These are phyloP conservation scores for Ceratocystis diversiconidia DNA, from an alignment of 2,329 filamentous ascomycete genomes.

Conservation along the genomic window DNA sequence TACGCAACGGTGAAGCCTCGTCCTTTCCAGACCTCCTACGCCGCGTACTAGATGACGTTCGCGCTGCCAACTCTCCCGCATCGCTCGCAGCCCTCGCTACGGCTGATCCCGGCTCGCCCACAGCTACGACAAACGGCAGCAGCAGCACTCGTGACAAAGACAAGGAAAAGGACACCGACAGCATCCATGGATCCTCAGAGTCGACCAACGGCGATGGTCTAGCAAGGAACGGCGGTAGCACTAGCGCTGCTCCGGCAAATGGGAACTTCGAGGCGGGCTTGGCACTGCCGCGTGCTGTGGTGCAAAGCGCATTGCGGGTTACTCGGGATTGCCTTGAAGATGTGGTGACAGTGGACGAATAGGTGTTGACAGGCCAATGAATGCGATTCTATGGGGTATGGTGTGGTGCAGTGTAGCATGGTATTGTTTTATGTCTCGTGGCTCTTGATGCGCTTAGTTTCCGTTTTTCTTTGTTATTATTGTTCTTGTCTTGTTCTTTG, in stretches of 20 bases:
- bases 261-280: constrained; percentile 25
- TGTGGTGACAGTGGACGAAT: constrained; percentile 30
- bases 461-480: not conserved
- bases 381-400: not conserved
- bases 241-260: constrained; percentile 20
- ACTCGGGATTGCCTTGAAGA: constrained; percentile 44
- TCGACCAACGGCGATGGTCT: not conserved
- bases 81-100: not conserved
- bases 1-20: constrained; percentile 44
- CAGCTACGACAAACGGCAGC: constrained; percentile 19
- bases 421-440: not conserved
- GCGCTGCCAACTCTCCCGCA: constrained; percentile 31
- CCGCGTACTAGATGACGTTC: constrained; percentile 48
- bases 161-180: constrained; percentile 18
- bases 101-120: constrained; percentile 21
- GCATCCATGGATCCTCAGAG: not conserved
- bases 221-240: constrained; percentile 24
- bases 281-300: constrained; percentile 43
- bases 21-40: constrained; percentile 48
- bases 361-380: not conserved
- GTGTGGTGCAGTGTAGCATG: not conserved
- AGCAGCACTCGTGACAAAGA: not conserved
- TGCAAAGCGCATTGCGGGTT: constrained; percentile 47
- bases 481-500: not conserved
- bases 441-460: not conserved